Evolutionary conservation across 495 filamentous ascomycete genomes (phyloP).

Genomic region (Neurospora sp.): DNA sequence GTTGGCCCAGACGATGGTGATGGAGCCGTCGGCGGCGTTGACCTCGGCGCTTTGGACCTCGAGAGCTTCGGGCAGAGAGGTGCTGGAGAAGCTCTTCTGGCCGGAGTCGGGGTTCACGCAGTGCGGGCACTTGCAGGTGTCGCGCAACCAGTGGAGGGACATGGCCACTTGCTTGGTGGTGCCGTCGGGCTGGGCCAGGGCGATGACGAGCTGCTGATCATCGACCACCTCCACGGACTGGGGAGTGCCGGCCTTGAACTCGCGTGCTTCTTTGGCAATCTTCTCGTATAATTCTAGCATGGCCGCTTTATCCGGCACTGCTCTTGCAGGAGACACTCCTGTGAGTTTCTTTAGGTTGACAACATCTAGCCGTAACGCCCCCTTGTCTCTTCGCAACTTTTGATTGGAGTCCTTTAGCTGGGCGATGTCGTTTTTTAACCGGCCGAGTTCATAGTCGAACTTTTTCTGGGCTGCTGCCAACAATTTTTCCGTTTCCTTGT

Average conservation of each 20-base stretch:
- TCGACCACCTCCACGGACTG: neutral
- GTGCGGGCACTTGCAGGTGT: slow-evolving; percentile 57
- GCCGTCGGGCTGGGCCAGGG: neutral
- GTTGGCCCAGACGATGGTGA: slow-evolving; percentile 49
- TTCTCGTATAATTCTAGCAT: neutral
- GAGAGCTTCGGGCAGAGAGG: slow-evolving; percentile 54
- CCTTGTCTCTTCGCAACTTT: neutral
- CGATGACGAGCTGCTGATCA: neutral
- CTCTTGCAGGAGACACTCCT: neutral
- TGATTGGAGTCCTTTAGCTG: neutral
- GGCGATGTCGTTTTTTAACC: neutral
- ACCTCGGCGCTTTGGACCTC: slow-evolving; percentile 19
- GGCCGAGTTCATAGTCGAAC: neutral
- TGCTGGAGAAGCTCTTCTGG: slow-evolving; percentile 71
- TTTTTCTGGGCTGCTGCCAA: neutral
- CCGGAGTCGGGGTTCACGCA: slow-evolving; percentile 72
- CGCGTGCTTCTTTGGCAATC: neutral
- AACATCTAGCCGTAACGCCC: neutral
- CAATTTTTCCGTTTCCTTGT: neutral
- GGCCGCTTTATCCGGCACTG: neutral
- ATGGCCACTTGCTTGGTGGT: neutral
- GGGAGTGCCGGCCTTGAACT: neutral
- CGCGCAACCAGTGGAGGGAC: slow-evolving; percentile 52
- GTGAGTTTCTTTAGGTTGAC: neutral
- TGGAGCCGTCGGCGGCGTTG: slow-evolving; percentile 23